Evolutionary conservation across 2,329 filamentous ascomycete genomes (phyloP).

Genomic region (Diaporthe ilicicola): DNA sequence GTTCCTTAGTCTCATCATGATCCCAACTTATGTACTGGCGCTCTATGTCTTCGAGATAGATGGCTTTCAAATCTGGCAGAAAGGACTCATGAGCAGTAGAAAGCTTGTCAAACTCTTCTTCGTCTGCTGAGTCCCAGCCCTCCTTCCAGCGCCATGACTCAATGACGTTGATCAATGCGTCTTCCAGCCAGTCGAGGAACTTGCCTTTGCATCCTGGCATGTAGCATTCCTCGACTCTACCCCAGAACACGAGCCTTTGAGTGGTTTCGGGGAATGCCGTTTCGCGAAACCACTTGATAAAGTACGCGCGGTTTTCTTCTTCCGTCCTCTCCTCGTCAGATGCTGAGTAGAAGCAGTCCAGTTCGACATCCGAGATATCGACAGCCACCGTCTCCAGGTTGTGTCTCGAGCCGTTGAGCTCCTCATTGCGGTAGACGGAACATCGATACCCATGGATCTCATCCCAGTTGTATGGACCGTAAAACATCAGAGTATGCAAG

Average conservation of each 20-base stretch:
- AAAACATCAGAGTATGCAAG: constrained; percentile 1
- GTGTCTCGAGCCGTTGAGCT: background rate
- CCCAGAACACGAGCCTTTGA: background rate
- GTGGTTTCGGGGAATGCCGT: background rate
- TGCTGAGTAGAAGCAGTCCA: background rate
- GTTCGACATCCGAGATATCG: background rate
- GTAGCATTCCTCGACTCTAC: background rate
- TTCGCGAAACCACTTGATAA: background rate
- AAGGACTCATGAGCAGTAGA: background rate
- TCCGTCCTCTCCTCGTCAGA: background rate
- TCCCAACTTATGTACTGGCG: background rate
- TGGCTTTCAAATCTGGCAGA: background rate
- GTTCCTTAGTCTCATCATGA: background rate
- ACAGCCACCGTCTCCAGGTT: background rate
- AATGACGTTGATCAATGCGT: background rate
- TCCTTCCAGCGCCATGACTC: background rate
- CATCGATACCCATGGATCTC: background rate
- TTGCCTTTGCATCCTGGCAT: background rate
- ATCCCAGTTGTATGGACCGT: background rate
- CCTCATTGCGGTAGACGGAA: background rate
- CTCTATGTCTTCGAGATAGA: background rate
- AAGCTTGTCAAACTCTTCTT: background rate
- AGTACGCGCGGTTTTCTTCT: background rate
- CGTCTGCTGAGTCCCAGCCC: background rate
- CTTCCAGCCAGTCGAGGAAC: background rate